These are phyloP conservation scores for Ligustrum vulgare DNA, from an alignment of 257 asterid genomes.

Conservation along the genomic window DNA sequence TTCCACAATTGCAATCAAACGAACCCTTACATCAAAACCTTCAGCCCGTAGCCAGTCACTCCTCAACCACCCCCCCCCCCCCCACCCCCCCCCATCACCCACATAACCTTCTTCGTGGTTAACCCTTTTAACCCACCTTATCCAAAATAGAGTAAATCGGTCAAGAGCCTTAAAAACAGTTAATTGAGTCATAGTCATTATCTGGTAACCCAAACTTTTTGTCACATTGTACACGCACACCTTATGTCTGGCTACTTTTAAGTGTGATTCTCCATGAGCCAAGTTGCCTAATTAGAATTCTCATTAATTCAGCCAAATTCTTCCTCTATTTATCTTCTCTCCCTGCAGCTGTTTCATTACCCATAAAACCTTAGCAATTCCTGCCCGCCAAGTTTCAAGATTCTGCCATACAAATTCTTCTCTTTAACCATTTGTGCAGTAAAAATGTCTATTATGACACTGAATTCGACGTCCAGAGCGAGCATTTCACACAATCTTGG, in stretches of 20 bases:
- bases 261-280: neutral
- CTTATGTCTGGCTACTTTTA: neutral
- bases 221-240: neutral
- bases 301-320: neutral
- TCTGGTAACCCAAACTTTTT: conserved; percentile 10
- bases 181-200: conserved; percentile 23
- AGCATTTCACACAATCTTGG: conserved; percentile 20
- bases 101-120: neutral
- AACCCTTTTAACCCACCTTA: neutral
- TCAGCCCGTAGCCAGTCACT: neutral
- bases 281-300: neutral
- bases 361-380: neutral
- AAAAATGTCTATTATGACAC: conserved; percentile 48
- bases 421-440: neutral
- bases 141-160: too few species aligned
- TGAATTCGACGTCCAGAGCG: conserved; percentile 36
- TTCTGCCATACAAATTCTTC: neutral
- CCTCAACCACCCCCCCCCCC: too few species aligned
- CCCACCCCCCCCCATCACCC: too few species aligned
- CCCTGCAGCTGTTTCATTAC: neutral
- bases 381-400: neutral
- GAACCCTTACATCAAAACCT: neutral
- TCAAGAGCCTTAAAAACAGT: conserved; percentile 18
- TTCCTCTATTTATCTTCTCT: neutral
- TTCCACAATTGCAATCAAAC: too few species aligned